Percentiles rank a stretch among this genome's conserved stretches.
These are phyloP conservation scores for Lepiota venenata DNA, from an alignment of 768 basidiomycete genomes.

Conservation along the genomic window DNA sequence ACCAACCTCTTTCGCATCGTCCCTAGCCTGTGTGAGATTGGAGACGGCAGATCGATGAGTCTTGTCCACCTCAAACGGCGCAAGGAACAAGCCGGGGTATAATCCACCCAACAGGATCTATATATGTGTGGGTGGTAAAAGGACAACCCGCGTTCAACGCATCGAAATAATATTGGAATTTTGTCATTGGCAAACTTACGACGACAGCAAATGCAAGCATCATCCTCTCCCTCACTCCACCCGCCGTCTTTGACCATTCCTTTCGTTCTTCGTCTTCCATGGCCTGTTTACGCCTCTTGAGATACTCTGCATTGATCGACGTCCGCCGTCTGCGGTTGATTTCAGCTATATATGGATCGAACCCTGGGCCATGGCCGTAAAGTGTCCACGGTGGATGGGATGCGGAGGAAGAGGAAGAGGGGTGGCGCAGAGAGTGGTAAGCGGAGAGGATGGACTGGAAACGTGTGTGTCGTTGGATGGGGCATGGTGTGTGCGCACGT, in stretches of 20 bases:
- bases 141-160: too few species aligned
- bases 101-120: conserved; percentile 8
- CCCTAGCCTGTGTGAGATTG: conserved; percentile 57
- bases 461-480: conserved; percentile 47
- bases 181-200: too few species aligned
- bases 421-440: conserved; percentile 54
- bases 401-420: conserved; percentile 13
- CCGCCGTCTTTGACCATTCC: conserved; percentile 18
- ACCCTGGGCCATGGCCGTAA: conserved; percentile 19
- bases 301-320: conserved; percentile 28
- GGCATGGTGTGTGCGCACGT: conserved; percentile 28
- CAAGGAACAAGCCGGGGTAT: conserved; percentile 28
- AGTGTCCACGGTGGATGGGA: conserved; percentile 11
- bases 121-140: too few species aligned
- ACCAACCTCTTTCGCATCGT: conserved; percentile 54
- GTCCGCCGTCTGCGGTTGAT: conserved; percentile 46
- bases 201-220: conserved; percentile 46
- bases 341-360: conserved; percentile 48
- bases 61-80: conserved; percentile 33
- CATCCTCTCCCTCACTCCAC: conserved; percentile 45
- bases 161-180: too few species aligned
- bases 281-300: conserved; percentile 10
- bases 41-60: conserved; percentile 48
- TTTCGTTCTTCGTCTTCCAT: conserved; percentile 20
- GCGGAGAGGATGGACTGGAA: conserved; percentile 66